phyloP scores from a whole-genome alignment of 805 yeast species.

The Kodamaea fukazawae region DNA sequence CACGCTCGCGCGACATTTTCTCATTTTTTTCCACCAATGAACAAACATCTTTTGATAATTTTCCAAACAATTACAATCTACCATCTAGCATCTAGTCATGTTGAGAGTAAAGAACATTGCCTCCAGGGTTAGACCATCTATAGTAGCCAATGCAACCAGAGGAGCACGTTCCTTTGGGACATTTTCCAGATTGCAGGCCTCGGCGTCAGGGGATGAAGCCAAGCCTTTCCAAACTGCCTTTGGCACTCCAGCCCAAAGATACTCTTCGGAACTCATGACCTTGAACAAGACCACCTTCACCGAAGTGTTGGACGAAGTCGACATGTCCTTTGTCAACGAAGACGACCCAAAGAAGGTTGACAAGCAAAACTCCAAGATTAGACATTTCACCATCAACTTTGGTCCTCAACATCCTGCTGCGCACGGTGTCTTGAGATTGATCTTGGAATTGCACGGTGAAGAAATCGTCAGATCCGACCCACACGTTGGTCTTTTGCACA shows the following conservation, averaged over 20 bases:
- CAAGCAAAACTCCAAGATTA: constrained; percentile 53
- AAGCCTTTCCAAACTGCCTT: constrained; percentile 37
- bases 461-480: constrained; percentile 86
- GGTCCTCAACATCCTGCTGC: constrained; percentile 97
- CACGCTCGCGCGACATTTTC: too few relatives aligned
- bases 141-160: constrained; percentile 6
- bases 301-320: constrained; percentile 44
- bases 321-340: constrained; percentile 43
- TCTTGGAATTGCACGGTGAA: constrained; percentile 84
- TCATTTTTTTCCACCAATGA: constrained; percentile 13
- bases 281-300: constrained; percentile 44
- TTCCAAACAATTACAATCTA: constrained; percentile 4
- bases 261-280: constrained; percentile 30
- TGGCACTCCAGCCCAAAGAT: constrained; percentile 37
- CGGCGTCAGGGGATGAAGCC: constrained; percentile 24
- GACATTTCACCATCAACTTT: constrained; percentile 86
- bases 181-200: constrained; percentile 19
- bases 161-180: constrained; percentile 17
- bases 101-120: constrained; percentile 23
- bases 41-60: constrained; percentile 14
- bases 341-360: constrained; percentile 43
- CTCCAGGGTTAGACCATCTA: constrained; percentile 11
- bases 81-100: constrained; percentile 14
- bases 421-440: constrained; percentile 85
- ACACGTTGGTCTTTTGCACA: constrained; percentile 81